Conservation (phyloP, 2,329 filamentous ascomycete species). For the Colletotrichum echinochloae region DNA sequence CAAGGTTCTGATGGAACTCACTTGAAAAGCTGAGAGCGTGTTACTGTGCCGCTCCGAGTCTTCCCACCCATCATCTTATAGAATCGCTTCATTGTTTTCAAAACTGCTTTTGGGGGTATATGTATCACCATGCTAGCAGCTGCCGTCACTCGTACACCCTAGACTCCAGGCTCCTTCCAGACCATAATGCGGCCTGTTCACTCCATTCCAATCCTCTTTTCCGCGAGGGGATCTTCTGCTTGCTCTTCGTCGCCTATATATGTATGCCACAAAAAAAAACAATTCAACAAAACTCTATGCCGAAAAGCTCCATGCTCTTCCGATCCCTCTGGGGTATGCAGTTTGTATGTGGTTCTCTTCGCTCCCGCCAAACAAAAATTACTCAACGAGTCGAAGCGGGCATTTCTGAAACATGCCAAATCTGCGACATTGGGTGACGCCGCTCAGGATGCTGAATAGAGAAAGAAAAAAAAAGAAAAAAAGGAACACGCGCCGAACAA, state of each 20-base stretch:
- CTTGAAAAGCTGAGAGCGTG: neutral
- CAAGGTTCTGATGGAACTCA: neutral
- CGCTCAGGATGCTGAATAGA: constrained; percentile 36
- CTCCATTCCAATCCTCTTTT: neutral
- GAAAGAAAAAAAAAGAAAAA: constrained; percentile 4
- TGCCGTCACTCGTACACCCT: neutral
- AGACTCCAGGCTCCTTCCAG: neutral
- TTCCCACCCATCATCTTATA: neutral
- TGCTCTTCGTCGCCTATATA: neutral
- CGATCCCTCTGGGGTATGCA: constrained; percentile 30
- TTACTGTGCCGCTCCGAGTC: neutral
- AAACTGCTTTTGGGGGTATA: constrained; percentile 35
- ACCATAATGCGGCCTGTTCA: neutral
- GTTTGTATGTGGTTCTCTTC: constrained; percentile 19
- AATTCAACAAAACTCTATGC: constrained; percentile 28
- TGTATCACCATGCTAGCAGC: constrained; percentile 29
- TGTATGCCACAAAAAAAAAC: neutral
- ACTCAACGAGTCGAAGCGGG: constrained; percentile 3
- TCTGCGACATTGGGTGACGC: constrained; percentile 15
- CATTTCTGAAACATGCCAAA: constrained; percentile 17
- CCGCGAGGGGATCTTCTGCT: neutral
- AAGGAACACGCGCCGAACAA: constrained; percentile 25
- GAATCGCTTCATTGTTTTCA: constrained; percentile 24
- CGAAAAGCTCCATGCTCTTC: constrained; percentile 32
- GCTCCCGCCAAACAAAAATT: constrained; percentile 6